Evolutionary conservation across 208 protist genomes (phyloP), one percentile per base, ranked within the genome.

Genomic region (Zelonia costaricensis): DNA sequence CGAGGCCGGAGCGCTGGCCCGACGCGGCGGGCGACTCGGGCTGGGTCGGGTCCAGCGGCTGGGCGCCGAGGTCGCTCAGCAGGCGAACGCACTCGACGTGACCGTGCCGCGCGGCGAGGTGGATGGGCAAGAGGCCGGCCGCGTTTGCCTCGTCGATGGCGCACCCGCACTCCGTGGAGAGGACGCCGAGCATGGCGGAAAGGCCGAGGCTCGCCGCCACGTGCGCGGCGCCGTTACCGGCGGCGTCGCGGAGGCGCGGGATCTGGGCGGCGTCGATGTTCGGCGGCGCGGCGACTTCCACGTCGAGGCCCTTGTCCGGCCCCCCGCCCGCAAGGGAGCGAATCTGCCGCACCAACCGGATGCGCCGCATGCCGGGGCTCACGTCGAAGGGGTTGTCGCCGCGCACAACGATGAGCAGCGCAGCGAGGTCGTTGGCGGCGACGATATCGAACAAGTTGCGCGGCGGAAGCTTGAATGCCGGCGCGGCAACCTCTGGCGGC

Each of bases 321-420:
- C 56, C 63, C 16, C 71, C 63, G 2, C 12, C 38, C 16, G 61
- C 47, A 12, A 43, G 42, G 15, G 44, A 5, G 22, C 18, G 28
- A 18, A 44, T 2, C 13, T 28, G 22, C 55, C 62, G 63, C 36
- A 75, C 67, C 44, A 78, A 53, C 4, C 77, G 52, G 18, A 85
- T 82, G 25, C 71, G 54, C 66, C 82, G 44, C 46, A 84, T 80
- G 49, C 83, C 83, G 6, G 79, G 83, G 33, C 79, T 90, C 12
- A 76, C 55, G 55, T 90, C 83, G 45, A 82, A 84, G 3, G 77
- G 79, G 42, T 90, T 86, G 10, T 86, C 74, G 13, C 76, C 77
- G 23, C 62, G 64, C 16, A 90, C 65, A 3, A 72, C 18, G 20
- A 76, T 86, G 38, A 80, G 64, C 25, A 90, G 40, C n/a, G 56